phyloP scores from a whole-genome alignment of 257 asterid genomes.

The Solanum piurae region DNA sequence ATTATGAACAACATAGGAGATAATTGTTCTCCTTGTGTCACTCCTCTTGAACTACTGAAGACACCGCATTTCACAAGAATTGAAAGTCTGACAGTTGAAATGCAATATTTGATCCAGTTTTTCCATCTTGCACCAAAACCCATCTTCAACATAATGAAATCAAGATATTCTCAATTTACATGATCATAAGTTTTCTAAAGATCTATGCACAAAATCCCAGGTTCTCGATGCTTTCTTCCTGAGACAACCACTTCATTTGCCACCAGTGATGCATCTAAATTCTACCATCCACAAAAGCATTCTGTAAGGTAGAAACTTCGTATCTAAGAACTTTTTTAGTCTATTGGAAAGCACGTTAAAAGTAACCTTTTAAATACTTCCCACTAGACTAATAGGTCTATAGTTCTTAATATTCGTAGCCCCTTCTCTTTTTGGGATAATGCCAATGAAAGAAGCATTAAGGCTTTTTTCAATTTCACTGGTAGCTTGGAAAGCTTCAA shows the following conservation, averaged over 20 bases:
- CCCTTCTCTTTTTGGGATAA: no score
- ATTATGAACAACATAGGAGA: neutral
- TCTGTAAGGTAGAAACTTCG: neutral
- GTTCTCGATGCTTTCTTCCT: neutral
- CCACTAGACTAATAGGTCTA: no score
- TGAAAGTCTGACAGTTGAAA: neutral
- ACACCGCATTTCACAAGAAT: neutral
- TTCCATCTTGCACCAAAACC: neutral
- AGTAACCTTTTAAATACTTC: no score
- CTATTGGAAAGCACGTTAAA: neutral
- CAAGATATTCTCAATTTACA: neutral
- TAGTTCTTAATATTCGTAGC: no score
- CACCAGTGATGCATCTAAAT: neutral
- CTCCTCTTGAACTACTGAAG: neutral
- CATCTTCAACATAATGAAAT: neutral
- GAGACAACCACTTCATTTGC: neutral
- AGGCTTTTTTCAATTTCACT: no score
- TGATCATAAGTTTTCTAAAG: neutral
- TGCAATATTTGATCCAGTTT: neutral
- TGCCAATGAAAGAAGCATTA: no score
- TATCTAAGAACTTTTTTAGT: neutral
- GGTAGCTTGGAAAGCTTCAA: neutral
- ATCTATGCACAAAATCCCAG: neutral
- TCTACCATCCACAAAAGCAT: neutral
- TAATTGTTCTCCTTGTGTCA: neutral